Evolutionary conservation across 495 filamentous ascomycete genomes (phyloP), one percentile per base, ranked within the genome.

Genomic region (Penicillium coprophilum): DNA sequence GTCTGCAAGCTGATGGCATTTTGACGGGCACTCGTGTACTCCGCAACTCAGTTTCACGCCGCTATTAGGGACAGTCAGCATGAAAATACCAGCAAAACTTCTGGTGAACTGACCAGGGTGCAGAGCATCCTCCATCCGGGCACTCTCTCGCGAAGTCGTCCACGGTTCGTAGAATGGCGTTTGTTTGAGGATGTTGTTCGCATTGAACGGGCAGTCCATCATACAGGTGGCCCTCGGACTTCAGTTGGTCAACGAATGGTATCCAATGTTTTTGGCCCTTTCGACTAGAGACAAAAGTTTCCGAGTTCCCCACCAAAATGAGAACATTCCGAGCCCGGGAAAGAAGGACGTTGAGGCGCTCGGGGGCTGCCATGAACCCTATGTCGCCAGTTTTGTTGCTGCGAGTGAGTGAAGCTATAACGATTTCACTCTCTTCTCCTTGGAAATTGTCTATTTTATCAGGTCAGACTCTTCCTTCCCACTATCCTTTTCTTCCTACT

Each of bases 361-460:
- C 77, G 0, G 85, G 83, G 0, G 83, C 71, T 10, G 76, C 57
- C 85, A 93, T 89, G 69, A 93, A 93, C 1, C 89, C 89, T 34
- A 91, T 87, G 36, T 90, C 86, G 0, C 80, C 76, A 0, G 55
- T 52, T 1, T 68, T 56, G 59, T 92, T 93, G 64, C 87, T 87
- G 11, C 89, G 73, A 0, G 87, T 90, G 6, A 92, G 66, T 1
- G 81, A 82, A 0, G 70, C 84, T 32, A 93, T 77, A 1, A 92
- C 87, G 24, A 91, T 87, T 6, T 91, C 82, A 46, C 83, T 87
- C 55, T 93, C 89, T 59, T 93, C 88, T 3, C 89, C 89, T 66
- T 92, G 89, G 56, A 87, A 93, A 53, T 92, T 92, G 61, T 92
- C 87, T 86, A 41, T 28, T 31, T 49, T 23, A 34, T 10, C 17